Conservation (phyloP, 208 protist species). For the Acanthamoeba quina region DNA sequence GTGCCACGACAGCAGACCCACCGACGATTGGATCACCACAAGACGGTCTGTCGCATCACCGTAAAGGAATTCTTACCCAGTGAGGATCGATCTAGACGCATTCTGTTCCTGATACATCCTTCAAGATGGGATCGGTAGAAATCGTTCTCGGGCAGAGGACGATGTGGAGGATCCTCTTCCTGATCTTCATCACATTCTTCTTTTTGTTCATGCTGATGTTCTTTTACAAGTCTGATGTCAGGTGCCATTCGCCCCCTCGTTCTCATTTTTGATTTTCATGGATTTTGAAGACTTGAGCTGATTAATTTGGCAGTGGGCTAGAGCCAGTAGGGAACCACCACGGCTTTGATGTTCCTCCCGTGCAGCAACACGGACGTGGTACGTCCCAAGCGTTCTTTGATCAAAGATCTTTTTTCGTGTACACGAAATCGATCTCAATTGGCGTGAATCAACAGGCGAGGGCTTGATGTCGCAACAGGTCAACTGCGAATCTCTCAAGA, state of each 20-base stretch:
- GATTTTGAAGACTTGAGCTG: not conserved
- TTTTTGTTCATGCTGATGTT: slow-evolving; percentile 35
- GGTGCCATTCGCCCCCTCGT: not conserved
- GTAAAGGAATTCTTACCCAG: not conserved
- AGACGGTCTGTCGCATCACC: too few species aligned
- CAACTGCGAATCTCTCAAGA: slow-evolving; percentile 4
- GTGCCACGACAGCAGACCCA: not conserved
- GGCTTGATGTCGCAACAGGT: not conserved
- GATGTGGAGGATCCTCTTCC: slow-evolving; percentile 46
- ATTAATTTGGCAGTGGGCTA: not conserved
- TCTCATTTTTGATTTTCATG: not conserved
- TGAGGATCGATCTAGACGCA: not conserved
- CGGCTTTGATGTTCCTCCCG: not conserved
- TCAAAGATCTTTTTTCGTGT: too few species aligned
- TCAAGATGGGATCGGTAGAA: slow-evolving; percentile 28
- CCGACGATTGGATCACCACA: not conserved
- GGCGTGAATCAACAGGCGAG: not conserved
- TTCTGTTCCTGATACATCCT: not conserved
- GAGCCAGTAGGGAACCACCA: not conserved
- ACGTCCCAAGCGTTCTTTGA: too few species aligned
- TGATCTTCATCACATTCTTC: slow-evolving; percentile 57
- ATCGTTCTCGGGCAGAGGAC: not conserved
- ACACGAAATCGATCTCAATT: too few species aligned
- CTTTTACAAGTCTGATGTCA: slow-evolving; percentile 48
- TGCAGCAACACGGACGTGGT: too few species aligned